These are phyloP conservation scores for Cryomyces minteri DNA, from an alignment of 495 filamentous ascomycete species.

Conservation along the genomic window DNA sequence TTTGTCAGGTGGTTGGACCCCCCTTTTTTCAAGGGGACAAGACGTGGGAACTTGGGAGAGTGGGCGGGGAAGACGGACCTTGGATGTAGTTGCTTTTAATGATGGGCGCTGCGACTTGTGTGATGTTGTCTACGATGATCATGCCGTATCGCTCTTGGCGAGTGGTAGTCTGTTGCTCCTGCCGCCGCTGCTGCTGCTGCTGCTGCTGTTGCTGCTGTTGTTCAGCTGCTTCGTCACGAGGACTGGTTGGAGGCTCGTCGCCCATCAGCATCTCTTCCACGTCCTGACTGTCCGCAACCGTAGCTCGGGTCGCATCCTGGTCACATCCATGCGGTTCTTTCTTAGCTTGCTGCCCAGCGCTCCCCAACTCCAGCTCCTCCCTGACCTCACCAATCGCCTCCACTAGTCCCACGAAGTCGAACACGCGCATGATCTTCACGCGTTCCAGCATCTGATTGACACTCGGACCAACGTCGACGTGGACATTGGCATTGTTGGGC, in stretches of 20 bases:
- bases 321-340: not conserved
- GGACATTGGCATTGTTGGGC: not conserved
- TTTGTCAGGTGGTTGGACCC: too few species aligned
- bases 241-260: slow-evolving; percentile 3
- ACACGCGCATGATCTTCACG: slow-evolving; percentile 35
- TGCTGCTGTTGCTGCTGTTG: not conserved
- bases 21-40: too few species aligned
- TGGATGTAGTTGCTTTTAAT: slow-evolving; percentile 14
- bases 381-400: slow-evolving; percentile 33
- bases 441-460: slow-evolving; percentile 25
- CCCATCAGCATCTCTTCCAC: slow-evolving; percentile 13
- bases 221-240: not conserved
- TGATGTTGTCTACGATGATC: slow-evolving; percentile 20
- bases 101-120: slow-evolving; percentile 25
- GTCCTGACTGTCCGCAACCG: slow-evolving; percentile 17
- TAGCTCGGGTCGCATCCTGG: not conserved
- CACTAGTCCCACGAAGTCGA: slow-evolving; percentile 37
- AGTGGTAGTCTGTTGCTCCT: not conserved
- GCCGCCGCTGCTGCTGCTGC: not conserved
- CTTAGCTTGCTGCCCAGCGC: not conserved
- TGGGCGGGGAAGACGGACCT: slow-evolving; percentile 3
- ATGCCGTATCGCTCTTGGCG: slow-evolving; percentile 5
- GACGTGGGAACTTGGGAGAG: not conserved
- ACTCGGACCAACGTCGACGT: too few species aligned
- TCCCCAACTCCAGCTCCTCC: slow-evolving; percentile 5